Evolutionary conservation across 148 eudicot genomes (phyloP).

Genomic region (Polygonum aviculare): DNA sequence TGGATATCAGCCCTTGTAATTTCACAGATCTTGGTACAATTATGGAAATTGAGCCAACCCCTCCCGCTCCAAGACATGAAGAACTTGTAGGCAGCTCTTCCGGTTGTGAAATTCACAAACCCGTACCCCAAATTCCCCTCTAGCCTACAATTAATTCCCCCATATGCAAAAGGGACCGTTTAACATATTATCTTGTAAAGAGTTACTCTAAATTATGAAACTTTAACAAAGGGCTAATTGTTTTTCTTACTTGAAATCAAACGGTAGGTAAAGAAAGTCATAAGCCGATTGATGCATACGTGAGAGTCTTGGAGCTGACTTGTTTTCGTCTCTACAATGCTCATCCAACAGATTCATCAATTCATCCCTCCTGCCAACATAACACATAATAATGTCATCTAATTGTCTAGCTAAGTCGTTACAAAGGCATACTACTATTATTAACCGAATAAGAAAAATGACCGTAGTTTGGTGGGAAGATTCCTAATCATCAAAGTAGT

Average conservation of each 20-base stretch:
- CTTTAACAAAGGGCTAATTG: background rate
- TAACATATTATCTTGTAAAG: background rate
- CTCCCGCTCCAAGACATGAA: background rate
- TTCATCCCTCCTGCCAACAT: conserved; percentile 6
- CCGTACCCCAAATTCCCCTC: background rate
- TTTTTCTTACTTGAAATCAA: background rate
- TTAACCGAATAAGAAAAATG: background rate
- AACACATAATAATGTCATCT: background rate
- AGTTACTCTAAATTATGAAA: background rate
- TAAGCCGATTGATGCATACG: background rate
- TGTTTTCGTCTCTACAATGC: background rate
- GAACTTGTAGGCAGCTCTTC: background rate
- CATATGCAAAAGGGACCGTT: background rate
- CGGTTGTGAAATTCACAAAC: background rate
- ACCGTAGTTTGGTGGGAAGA: background rate
- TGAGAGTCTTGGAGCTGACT: background rate
- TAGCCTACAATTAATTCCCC: background rate
- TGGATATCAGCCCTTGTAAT: background rate
- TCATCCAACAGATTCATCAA: background rate
- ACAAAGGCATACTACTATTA: too few species aligned
- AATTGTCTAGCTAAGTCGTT: background rate
- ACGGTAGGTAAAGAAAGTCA: background rate
- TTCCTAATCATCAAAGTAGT: conserved; percentile 2
- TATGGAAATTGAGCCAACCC: background rate
- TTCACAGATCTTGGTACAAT: background rate